These are phyloP conservation scores for Yamadazyma phyllophila DNA, from an alignment of 805 yeast genomes.

Conservation along the genomic window DNA sequence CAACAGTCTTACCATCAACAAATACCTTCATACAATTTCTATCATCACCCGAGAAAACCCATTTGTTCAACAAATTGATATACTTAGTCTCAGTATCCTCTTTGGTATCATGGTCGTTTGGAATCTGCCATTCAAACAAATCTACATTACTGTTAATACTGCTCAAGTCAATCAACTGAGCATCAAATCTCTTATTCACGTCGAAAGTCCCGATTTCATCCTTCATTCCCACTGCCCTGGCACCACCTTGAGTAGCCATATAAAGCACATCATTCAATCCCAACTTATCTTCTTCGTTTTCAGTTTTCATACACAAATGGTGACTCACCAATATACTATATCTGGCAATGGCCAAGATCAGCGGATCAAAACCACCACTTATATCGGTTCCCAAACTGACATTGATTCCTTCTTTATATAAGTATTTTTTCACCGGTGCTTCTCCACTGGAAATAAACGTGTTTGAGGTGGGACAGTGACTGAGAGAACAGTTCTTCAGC, in stretches of 20 bases:
- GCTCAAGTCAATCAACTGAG: slow-evolving; percentile 68
- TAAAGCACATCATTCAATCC: slow-evolving; percentile 69
- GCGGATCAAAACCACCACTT: slow-evolving; percentile 42
- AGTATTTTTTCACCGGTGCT: slow-evolving; percentile 66
- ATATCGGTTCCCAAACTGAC: slow-evolving; percentile 63
- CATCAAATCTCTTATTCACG: slow-evolving; percentile 80
- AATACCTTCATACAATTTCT: slow-evolving; percentile 79
- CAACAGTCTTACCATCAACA: slow-evolving; percentile 73
- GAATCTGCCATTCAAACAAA: slow-evolving; percentile 71
- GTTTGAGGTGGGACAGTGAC: slow-evolving; percentile 94
- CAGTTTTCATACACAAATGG: slow-evolving; percentile 38
- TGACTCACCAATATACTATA: slow-evolving; percentile 39
- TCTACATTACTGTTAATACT: slow-evolving; percentile 62
- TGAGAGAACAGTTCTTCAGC: slow-evolving; percentile 60
- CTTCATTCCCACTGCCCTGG: slow-evolving; percentile 62
- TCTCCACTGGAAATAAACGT: slow-evolving; percentile 88
- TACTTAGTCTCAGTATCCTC: slow-evolving; percentile 28
- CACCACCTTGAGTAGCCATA: slow-evolving; percentile 90
- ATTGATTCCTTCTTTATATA: slow-evolving; percentile 62
- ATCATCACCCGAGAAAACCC: slow-evolving; percentile 95
- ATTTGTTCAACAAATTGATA: slow-evolving; percentile 68
- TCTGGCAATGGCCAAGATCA: slow-evolving; percentile 35
- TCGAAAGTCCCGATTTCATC: slow-evolving; percentile 65
- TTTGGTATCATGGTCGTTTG: slow-evolving; percentile 21
- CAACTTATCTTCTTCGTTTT: slow-evolving; percentile 47